These are phyloP conservation scores for Umbelopsis sp. DNA, from an alignment of 371 early-diverging fungal species.

Conservation along the genomic window DNA sequence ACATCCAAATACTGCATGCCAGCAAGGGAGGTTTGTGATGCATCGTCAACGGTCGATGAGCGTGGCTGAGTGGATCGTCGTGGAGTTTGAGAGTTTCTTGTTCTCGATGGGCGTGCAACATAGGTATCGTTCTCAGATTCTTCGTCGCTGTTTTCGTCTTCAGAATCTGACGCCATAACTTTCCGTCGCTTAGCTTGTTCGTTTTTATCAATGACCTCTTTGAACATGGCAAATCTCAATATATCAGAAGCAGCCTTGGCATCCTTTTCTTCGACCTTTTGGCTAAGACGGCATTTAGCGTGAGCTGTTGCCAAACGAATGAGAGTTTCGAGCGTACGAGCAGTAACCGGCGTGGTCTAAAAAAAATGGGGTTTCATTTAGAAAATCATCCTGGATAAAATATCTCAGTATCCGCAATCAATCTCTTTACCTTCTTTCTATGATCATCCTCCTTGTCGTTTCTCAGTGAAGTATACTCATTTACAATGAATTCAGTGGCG, in stretches of 20 bases:
- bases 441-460: conserved; percentile 63
- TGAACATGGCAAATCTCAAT: conserved; percentile 90
- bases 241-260: conserved; percentile 86
- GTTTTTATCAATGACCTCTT: conserved; percentile 68
- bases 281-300: conserved; percentile 94
- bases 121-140: conserved; percentile 45
- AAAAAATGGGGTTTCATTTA: neutral
- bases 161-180: conserved; percentile 29
- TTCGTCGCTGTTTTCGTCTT: conserved; percentile 33
- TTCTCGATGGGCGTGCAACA: conserved; percentile 22
- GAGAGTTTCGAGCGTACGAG: conserved; percentile 98
- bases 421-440: conserved; percentile 51
- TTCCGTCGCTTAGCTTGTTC: conserved; percentile 62
- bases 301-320: conserved; percentile 99
- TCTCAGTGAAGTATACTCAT: conserved; percentile 80
- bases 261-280: conserved; percentile 82
- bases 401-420: neutral
- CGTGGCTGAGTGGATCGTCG: neutral
- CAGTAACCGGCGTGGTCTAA: conserved; percentile 89
- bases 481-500: conserved; percentile 82
- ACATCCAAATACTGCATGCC: conserved; percentile 15
- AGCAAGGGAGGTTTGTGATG: conserved; percentile 1
- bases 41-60: neutral
- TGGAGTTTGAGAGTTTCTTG: conserved; percentile 20
- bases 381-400: neutral